Percentiles rank a stretch among this genome's conserved stretches.
These are phyloP conservation scores for Esteya vermicola DNA, from an alignment of 2,329 filamentous ascomycete genomes.

Conservation along the genomic window DNA sequence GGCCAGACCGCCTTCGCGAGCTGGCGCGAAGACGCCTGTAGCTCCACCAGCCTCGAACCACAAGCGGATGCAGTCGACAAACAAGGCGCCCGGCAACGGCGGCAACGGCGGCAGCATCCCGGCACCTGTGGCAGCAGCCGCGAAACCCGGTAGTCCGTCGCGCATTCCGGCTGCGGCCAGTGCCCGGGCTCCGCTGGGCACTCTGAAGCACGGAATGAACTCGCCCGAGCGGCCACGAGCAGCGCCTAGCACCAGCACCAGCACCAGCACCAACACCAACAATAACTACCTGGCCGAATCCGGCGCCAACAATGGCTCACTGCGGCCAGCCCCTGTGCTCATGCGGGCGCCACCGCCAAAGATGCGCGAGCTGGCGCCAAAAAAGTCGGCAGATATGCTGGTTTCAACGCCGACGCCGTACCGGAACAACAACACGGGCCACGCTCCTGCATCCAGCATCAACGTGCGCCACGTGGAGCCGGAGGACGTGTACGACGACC, in stretches of 20 bases:
- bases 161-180: slow-evolving; percentile 18
- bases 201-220: slow-evolving; percentile 57
- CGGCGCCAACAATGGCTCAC: slow-evolving; percentile 13
- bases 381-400: too few species aligned
- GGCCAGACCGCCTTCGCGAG: slow-evolving; percentile 17
- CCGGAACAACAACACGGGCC: too few species aligned
- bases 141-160: slow-evolving; percentile 53
- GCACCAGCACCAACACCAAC: neutral
- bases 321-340: slow-evolving; percentile 39
- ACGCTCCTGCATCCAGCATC: slow-evolving; percentile 32
- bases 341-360: slow-evolving; percentile 67
- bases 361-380: slow-evolving; percentile 64
- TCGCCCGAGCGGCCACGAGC: slow-evolving; percentile 59
- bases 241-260: slow-evolving; percentile 25
- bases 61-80: slow-evolving; percentile 17
- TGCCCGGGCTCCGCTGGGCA: slow-evolving; percentile 50
- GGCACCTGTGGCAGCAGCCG: slow-evolving; percentile 28
- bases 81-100: slow-evolving; percentile 1
- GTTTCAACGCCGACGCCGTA: too few species aligned
- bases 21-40: slow-evolving; percentile 41
- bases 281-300: too few species aligned
- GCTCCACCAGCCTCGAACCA: slow-evolving; percentile 29
- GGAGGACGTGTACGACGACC: slow-evolving; percentile 78
- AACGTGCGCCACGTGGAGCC: slow-evolving; percentile 46
- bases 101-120: slow-evolving; percentile 40